phyloP scores from a whole-genome alignment of 78 protist genomes.

The Parvularia atlantis region DNA sequence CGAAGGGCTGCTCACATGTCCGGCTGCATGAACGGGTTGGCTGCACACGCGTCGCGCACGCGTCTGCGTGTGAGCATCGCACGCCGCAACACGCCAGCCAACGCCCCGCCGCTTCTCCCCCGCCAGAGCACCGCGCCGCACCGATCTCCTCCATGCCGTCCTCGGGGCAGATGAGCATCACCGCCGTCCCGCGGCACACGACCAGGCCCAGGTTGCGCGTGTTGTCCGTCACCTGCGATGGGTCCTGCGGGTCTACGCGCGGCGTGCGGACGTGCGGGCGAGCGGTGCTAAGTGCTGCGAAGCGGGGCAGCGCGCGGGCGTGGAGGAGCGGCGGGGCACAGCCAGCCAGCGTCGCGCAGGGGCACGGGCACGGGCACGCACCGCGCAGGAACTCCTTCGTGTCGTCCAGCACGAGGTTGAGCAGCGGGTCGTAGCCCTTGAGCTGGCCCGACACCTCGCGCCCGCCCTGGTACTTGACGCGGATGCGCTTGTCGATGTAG shows the following conservation, averaged over 20 bases:
- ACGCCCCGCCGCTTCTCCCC: too few relatives aligned
- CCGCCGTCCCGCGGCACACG: slow-evolving; percentile 25
- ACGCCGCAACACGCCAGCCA: too few relatives aligned
- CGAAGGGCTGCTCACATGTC: too few relatives aligned
- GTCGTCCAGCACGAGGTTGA: slow-evolving; percentile 35
- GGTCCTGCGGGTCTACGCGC: slow-evolving; percentile 26
- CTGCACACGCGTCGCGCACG: too few relatives aligned
- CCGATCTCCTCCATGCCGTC: slow-evolving; percentile 28
- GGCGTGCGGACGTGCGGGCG: background rate
- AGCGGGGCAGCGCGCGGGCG: background rate
- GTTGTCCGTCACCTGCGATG: background rate
- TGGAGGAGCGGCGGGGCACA: background rate
- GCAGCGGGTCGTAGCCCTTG: slow-evolving; percentile 25
- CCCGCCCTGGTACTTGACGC: slow-evolving; percentile 34
- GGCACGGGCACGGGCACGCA: background rate
- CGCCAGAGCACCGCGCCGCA: too few relatives aligned
- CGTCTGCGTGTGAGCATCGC: too few relatives aligned
- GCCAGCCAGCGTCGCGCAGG: background rate
- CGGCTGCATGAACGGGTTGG: too few relatives aligned
- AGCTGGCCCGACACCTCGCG: slow-evolving; percentile 25
- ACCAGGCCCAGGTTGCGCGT: slow-evolving; percentile 21
- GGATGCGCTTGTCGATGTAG: slow-evolving; percentile 8
- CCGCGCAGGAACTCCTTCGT: slow-evolving; percentile 10
- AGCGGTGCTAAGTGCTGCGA: background rate
- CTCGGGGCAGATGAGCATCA: slow-evolving; percentile 7